These are phyloP conservation scores for Ophiostoma sp. DNA, from an alignment of 2,329 filamentous ascomycete genomes.

Conservation along the genomic window DNA sequence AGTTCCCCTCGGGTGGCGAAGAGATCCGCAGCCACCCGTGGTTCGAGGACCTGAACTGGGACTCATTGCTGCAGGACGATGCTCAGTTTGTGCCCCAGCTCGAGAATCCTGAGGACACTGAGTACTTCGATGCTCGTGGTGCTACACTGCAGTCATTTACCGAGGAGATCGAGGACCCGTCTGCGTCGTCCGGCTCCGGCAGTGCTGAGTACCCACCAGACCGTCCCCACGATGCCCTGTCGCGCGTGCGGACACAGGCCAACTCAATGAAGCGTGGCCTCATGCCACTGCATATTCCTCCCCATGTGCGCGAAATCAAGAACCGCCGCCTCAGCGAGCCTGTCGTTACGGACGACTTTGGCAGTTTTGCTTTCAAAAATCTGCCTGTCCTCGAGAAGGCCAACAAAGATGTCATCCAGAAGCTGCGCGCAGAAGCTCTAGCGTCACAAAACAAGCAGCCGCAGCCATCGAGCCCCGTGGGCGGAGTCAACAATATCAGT, in stretches of 20 bases:
- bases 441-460: constrained; percentile 53
- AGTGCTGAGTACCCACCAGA: constrained; percentile 66
- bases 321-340: constrained; percentile 87
- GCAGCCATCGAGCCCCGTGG: constrained; percentile 42
- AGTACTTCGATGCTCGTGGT: constrained; percentile 91
- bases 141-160: constrained; percentile 88
- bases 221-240: constrained; percentile 88
- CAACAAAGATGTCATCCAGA: constrained; percentile 98
- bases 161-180: constrained; percentile 88
- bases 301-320: constrained; percentile 87
- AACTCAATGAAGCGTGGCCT: constrained; percentile 83
- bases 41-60: constrained; percentile 86
- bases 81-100: constrained; percentile 90
- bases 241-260: constrained; percentile 79
- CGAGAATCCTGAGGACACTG: constrained; percentile 93
- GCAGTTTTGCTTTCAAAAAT: constrained; percentile 95
- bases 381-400: constrained; percentile 93
- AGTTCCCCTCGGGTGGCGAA: constrained; percentile 74
- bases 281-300: constrained; percentile 93
- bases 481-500: constrained; percentile 21
- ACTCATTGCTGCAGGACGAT: constrained; percentile 85
- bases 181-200: constrained; percentile 65
- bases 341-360: constrained; percentile 84
- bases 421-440: constrained; percentile 84
- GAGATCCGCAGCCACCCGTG: constrained; percentile 87